Percentiles rank a stretch among this genome's conserved stretches.
Evolutionary conservation across 1,284 basidiomycete species (phyloP).

Genomic region (Ustilago xerochloae): DNA sequence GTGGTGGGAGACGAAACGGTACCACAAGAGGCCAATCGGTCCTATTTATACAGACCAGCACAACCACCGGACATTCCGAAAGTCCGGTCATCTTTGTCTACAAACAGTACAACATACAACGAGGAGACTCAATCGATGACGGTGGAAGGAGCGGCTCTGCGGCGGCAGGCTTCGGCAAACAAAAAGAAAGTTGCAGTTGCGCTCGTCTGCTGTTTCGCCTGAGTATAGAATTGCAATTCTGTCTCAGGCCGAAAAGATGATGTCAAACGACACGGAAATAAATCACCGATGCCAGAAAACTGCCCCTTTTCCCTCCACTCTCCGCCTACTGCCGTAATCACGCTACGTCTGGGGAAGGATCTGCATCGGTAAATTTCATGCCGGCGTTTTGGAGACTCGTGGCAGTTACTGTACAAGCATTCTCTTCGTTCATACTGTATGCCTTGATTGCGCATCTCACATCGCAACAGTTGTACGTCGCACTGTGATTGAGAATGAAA

Average conservation of each 20-base stretch:
- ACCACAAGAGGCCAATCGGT: not conserved
- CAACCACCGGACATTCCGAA: not conserved
- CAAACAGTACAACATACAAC: no score
- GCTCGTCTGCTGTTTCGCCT: constrained; percentile 1
- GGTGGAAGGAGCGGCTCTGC: not conserved
- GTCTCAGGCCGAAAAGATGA: constrained; percentile 13
- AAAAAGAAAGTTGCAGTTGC: not conserved
- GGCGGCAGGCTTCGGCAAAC: not conserved
- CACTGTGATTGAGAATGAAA: no score
- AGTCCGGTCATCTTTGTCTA: not conserved
- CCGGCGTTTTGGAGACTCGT: constrained; percentile 5
- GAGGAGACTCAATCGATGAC: not conserved
- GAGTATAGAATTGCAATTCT: no score
- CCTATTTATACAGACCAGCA: not conserved
- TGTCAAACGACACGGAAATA: constrained; percentile 36
- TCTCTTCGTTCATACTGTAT: no score
- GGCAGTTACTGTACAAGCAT: no score
- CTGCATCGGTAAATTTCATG: no score
- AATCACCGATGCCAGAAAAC: not conserved
- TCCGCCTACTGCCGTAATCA: not conserved
- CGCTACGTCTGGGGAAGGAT: no score
- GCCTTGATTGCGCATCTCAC: no score
- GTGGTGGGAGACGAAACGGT: no score
- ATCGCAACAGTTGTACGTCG: no score
- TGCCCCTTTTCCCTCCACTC: not conserved